Base-by-base conservation (phyloP, 106 monocot species). In the Gastrodia elata region DNA sequence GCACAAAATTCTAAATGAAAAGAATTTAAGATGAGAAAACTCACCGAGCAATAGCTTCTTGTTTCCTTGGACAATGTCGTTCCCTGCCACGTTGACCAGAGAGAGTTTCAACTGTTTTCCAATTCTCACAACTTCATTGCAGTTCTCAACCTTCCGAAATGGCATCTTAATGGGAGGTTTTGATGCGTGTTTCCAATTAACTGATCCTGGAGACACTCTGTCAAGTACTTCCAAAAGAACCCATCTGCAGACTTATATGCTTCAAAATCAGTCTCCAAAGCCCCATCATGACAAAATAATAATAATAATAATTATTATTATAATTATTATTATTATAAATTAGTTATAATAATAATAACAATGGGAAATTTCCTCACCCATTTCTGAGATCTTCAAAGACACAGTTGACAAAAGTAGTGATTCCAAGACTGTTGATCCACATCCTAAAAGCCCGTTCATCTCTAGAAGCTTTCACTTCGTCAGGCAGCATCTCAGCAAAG, bases 151-250 rank as follows among this genome's bases (percentile, higher is more conserved):
- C 75, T 98, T 98, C 68, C 88, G 84, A 59, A 98, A 98, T 58
- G 93, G 98, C 86, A 98, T 85, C 77, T 93, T 93, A 18, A 98
- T 98, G 8, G 98, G 98, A 72, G 98, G 98, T 48, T 93, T 93
- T 71, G 90, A 74, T 64, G 98, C 93, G 16, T 83, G 84, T 77
- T 93, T 93, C 98, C 98, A 98, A 44, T 72, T 84, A 76, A 98
- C 93, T 72, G 85, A 88, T 57, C 93, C 93, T 32, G 93, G 88
- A 80, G 89, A 90, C 13, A 98, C 78, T 85, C 91, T 98, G 77
- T 98, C 98, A 64, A 98, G 84, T 52, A 93, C 93, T 72, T 98
- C 98, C 65, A 98, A 75, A 67, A 98, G 91, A 76, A 98, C 91
- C 98, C 98, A 98, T 64, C 98, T 98, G 80, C 39, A 79, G 1